Evolutionary conservation across 108 stramenopile species (phyloP).

Genomic region (Fragilariopsis cylindrus): DNA sequence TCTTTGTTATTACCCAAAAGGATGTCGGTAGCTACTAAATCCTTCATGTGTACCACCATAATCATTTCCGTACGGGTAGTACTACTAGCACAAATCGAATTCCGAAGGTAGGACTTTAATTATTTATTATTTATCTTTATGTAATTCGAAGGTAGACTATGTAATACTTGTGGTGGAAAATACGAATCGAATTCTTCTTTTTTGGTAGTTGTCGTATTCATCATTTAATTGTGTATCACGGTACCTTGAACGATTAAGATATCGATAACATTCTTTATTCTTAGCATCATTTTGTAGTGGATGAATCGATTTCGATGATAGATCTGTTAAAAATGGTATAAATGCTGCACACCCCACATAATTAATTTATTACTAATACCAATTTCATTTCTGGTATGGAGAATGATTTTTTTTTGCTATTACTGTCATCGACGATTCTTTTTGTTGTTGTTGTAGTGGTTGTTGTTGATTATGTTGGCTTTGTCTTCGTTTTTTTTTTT

Average conservation of each 20-base stretch:
- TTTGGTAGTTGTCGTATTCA: neutral
- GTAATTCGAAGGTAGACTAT: no score
- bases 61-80: conserved; percentile 5
- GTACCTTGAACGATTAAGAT: conserved; percentile 35
- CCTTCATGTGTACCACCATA: conserved; percentile 41
- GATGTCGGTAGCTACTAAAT: conserved; percentile 34
- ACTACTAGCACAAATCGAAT: no score
- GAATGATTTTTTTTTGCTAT: neutral
- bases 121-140: no score
- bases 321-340: conserved; percentile 14
- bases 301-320: conserved; percentile 5
- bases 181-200: conserved; percentile 18
- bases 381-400: neutral
- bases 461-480: no score
- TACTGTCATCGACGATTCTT: neutral
- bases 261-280: neutral
- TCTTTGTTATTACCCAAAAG: neutral
- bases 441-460: neutral
- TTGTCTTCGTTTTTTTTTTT: conserved; percentile 8
- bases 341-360: conserved; percentile 43
- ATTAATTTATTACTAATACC: conserved; percentile 13
- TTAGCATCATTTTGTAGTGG: neutral
- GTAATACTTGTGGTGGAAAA: conserved; percentile 19
- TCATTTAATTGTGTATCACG: conserved; percentile 24
- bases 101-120: no score